Evolutionary conservation across 106 monocot species (phyloP), one percentile per base, ranked within the genome.

Genomic region (Phalaenopsis aphrodite): DNA sequence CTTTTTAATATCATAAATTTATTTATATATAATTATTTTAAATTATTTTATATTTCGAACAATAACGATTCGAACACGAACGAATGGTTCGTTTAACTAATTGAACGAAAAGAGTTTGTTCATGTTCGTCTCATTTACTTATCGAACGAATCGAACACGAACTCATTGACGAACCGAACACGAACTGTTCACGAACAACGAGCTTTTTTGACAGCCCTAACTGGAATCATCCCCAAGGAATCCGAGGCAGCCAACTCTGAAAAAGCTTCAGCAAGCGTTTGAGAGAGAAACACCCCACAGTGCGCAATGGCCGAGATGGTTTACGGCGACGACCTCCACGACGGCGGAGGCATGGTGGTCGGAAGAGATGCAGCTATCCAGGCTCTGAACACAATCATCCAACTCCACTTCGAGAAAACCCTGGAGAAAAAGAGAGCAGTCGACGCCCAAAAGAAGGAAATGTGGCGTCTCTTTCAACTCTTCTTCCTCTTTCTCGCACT

Each of bases 381-480:
- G 41, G 85, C 99, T 21, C 93, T 99, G 69, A 95, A 88, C 91
- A 79, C 86, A 52, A 90, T 95, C 72, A 84, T 99, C 77, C 95
- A 99, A 80, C 93, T 99, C 45, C 99, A 99, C 91, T 99, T 95
- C 86, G 99, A 99, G 85, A 93, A 93, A 80, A 91, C 95, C 15
- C 85, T 99, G 24, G 99, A 93, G 83, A 95, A 95, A 91, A 95
- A 95, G 82, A 88, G 87, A 16, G 87, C 89, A 24, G 86, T 95
- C 37, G 93, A 93, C 86, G 82, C 71, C 23, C 91, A 95, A 81
- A 99, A 95, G 91, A 91, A 95, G 88, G 87, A 99, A 83, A 87
- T 99, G 58, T 89, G 85, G 87, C 86, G 88, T 45, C 88, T 91
- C 75, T 90, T 90, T 90, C 89, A 86, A 36, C 83, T 87, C 84